Evolutionary conservation across 2,329 filamentous ascomycete species (phyloP), one percentile per base, ranked within the genome.

Genomic region (Aspergillus versicolor): DNA sequence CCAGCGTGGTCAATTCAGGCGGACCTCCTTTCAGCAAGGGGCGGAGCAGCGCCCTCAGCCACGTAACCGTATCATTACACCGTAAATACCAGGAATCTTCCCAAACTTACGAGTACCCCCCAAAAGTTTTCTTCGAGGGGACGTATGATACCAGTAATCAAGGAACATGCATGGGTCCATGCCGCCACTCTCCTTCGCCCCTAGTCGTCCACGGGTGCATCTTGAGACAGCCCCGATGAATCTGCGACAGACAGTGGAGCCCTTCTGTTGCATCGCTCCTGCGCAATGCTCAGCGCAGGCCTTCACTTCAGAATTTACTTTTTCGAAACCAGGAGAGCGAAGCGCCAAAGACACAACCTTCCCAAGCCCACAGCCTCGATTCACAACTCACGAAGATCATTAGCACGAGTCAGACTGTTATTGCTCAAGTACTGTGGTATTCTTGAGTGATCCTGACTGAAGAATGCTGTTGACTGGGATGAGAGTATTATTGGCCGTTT

Each of bases 1-100:
- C 72, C 73, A 76, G 67, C 67, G 70, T 74, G 73, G 67, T 71
- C 70, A 66, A 54, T 68, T 64, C 60, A 52, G 49, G 52, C 52
- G 49, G 37, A 22, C 50, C 52, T 54, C 53, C 47, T 61, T 47
- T 50, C 38, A 55, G 46, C 51, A 56, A 52, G 49, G 51, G 63
- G 65, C 63, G 60, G 65, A 60, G 58, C 59, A 63, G 57, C 43
- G 56, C 56, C 57, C 61, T 65, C 55, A 65, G 57, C 63, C 54
- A 49, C 38, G 47, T 44, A 51, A 61, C 43, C 13, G 60, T 63
- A 60, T 53, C 41, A 49, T 63, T 62, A 63, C 63, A 8, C 7
- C 13, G 9, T 2, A 13, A 11, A 13, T 44, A 50, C 45, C 9
- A 15, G 12, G 24, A 19, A 24, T 46, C 12, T 11, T 6, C 9